A percentile compares a stretch with the other conserved stretches of the same genome.
Conservation (phyloP, 2,329 filamentous ascomycete species). For the Colletotrichum gigasporum region DNA sequence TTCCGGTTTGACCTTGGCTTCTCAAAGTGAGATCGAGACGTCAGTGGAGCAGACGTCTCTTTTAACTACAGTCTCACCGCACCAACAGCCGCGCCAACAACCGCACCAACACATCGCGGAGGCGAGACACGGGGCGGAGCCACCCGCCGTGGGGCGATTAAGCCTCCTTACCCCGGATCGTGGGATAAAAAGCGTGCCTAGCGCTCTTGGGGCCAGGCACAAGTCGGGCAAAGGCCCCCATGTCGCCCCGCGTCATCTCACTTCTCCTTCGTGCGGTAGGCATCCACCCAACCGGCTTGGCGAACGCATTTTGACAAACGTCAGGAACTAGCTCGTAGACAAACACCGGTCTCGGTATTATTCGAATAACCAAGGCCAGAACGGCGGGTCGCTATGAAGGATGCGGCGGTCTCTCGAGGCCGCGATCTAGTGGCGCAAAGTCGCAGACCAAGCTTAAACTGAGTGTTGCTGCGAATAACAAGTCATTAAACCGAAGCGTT, state of each 20-base stretch:
- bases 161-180: not conserved
- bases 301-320: not conserved
- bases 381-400: no score
- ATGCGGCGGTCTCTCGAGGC: not conserved
- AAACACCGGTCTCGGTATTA: no score
- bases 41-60: not conserved
- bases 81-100: not conserved
- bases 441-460: no score
- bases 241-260: not conserved
- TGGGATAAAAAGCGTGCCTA: not conserved
- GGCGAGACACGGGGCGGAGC: not conserved
- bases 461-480: no score
- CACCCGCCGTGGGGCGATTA: not conserved
- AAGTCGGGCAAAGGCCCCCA: conserved; percentile 2
- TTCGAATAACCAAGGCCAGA: no score
- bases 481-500: no score
- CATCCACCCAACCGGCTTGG: not conserved
- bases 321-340: not conserved
- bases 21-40: not conserved
- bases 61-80: not conserved
- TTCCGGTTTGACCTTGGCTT: not conserved
- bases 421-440: no score
- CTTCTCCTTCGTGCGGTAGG: not conserved
- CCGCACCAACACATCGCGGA: no score
- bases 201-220: not conserved